Percentiles rank a stretch among this genome's conserved stretches.
phyloP scores from a whole-genome alignment of 768 basidiomycete genomes.

The Boletellus ananas region DNA sequence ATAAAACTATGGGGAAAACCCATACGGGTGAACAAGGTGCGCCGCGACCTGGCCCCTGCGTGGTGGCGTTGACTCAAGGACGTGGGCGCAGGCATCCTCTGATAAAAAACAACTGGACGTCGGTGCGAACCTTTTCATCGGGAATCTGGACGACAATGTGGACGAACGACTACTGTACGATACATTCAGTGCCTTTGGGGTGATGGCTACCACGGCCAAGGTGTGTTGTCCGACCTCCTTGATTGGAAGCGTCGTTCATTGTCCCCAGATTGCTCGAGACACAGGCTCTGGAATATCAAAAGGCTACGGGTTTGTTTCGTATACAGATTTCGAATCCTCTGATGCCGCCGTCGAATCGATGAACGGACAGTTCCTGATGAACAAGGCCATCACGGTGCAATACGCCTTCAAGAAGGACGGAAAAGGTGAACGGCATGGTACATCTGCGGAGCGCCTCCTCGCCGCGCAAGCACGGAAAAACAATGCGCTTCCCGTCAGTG shows the following conservation, averaged over 20 bases:
- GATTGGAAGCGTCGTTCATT: neutral
- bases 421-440: conserved; percentile 96
- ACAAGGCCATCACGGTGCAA: conserved; percentile 95
- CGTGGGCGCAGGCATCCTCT: conserved; percentile 73
- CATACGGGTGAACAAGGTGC: conserved; percentile 96
- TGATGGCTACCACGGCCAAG: conserved; percentile 90
- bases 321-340: conserved; percentile 95
- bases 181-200: conserved; percentile 92
- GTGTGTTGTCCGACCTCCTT: conserved; percentile 30
- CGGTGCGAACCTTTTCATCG: conserved; percentile 95
- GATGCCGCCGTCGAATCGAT: conserved; percentile 96
- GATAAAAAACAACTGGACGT: conserved; percentile 98
- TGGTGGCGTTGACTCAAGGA: conserved; percentile 9
- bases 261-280: conserved; percentile 82
- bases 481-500: conserved; percentile 77
- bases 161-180: conserved; percentile 92
- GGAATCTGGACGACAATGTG: conserved; percentile 91
- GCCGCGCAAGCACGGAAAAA: conserved; percentile 95
- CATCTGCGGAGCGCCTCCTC: conserved; percentile 92
- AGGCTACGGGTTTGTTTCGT: conserved; percentile 96
- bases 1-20: conserved; percentile 99
- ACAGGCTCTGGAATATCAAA: conserved; percentile 81
- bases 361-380: conserved; percentile 97
- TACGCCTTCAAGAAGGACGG: conserved; percentile 99
- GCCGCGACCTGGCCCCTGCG: conserved; percentile 22